Percentiles rank a stretch among this genome's conserved stretches.
Evolutionary conservation across 2,329 filamentous ascomycete genomes (phyloP).

Genomic region (Dissoconium aciculare): DNA sequence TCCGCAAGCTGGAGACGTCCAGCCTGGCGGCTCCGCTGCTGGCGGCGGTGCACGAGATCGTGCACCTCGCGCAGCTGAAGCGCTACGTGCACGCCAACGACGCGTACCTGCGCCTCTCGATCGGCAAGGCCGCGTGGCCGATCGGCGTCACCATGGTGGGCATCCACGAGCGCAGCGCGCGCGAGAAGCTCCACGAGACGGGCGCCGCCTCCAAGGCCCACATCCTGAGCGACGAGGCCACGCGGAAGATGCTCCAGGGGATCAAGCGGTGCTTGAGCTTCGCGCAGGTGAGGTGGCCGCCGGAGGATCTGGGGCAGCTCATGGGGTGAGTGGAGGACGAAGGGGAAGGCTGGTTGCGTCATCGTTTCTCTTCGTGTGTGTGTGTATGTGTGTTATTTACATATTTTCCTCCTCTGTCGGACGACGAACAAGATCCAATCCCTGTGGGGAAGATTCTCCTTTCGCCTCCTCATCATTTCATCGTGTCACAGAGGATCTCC

Average conservation of each 20-base stretch:
- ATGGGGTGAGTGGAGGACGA: too few relatives aligned
- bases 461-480: too few relatives aligned
- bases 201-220: constrained; percentile 58
- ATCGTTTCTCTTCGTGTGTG: too few relatives aligned
- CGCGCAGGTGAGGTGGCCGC: constrained; percentile 92
- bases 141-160: constrained; percentile 99
- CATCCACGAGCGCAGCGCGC: constrained; percentile 90
- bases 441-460: too few relatives aligned
- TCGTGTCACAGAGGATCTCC: too few relatives aligned
- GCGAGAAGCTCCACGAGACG: constrained; percentile 81
- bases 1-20: constrained; percentile 71
- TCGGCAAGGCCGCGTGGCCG: constrained; percentile 64
- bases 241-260: constrained; percentile 89
- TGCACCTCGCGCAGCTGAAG: constrained; percentile 74
- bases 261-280: constrained; percentile 96
- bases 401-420: too few relatives aligned
- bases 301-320: constrained; percentile 77
- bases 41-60: constrained; percentile 77
- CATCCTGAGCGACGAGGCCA: constrained; percentile 93
- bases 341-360: too few relatives aligned
- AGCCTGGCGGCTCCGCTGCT: constrained; percentile 62
- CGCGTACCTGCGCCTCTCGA: constrained; percentile 80
- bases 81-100: constrained; percentile 95
- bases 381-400: too few relatives aligned
- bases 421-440: too few relatives aligned